Evolutionary conservation across 2,329 filamentous ascomycete genomes (phyloP).

Genomic region (Remersonia thermophila): DNA sequence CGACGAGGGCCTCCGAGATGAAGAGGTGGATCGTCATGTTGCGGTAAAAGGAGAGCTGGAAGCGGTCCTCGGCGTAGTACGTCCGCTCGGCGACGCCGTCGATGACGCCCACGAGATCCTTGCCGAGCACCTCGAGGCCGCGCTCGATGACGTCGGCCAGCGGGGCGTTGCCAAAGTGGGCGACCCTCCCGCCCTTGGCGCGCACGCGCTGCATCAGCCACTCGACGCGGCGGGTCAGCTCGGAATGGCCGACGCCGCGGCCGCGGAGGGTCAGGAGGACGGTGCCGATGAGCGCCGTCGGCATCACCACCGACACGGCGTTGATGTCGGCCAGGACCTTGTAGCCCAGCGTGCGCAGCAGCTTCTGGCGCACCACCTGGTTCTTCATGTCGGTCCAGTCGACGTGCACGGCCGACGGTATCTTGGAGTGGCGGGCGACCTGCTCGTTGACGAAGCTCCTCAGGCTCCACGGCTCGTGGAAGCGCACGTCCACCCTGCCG

Average conservation of each 20-base stretch:
- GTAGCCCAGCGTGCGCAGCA: conserved; percentile 81
- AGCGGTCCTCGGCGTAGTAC: conserved; percentile 87
- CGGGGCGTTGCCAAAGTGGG: conserved; percentile 75
- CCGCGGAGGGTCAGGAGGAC: conserved; percentile 84
- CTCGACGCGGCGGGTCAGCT: conserved; percentile 74
- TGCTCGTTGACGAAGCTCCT: conserved; percentile 71
- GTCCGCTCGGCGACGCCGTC: conserved; percentile 78
- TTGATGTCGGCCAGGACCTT: conserved; percentile 92
- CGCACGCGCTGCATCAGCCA: conserved; percentile 78
- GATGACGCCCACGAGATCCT: conserved; percentile 71
- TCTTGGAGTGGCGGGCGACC: conserved; percentile 41
- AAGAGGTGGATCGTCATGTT: conserved; percentile 99
- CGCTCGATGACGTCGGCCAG: conserved; percentile 76
- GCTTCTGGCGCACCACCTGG: conserved; percentile 49
- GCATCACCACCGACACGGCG: conserved; percentile 93
- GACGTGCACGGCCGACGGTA: conserved; percentile 35
- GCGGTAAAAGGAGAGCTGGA: conserved; percentile 94
- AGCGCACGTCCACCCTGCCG: conserved; percentile 86
- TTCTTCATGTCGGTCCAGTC: conserved; percentile 36
- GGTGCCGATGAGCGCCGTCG: conserved; percentile 88
- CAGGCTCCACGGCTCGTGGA: conserved; percentile 92
- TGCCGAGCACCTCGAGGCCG: conserved; percentile 81
- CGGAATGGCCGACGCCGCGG: conserved; percentile 76
- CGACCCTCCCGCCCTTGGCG: conserved; percentile 80
- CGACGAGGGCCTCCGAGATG: conserved; percentile 83